A percentile compares a stretch with the other conserved stretches of the same genome.
Conservation (phyloP, 2,329 filamentous ascomycete genomes). For the Penicillium italicum region DNA sequence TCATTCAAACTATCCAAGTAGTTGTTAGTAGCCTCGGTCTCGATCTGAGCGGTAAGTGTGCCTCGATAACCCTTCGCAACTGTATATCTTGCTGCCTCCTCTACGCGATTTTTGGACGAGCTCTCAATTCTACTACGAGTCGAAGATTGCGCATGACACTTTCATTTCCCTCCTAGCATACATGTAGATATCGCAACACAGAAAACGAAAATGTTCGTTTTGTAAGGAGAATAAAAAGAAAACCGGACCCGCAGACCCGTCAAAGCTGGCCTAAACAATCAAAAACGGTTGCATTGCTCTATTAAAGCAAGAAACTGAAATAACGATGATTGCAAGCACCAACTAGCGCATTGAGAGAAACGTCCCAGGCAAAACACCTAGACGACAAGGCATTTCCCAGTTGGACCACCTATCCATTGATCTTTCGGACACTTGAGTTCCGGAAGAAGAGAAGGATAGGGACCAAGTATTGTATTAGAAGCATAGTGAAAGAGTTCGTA, state of each 20-base stretch:
- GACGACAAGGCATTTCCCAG: neutral
- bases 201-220: neutral
- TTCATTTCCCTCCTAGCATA: neutral
- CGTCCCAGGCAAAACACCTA: neutral
- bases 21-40: neutral
- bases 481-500: conserved; percentile 22
- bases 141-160: neutral
- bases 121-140: neutral
- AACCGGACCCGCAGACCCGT: neutral
- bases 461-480: conserved; percentile 22
- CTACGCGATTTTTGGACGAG: neutral
- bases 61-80: neutral
- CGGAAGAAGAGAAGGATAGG: conserved; percentile 6
- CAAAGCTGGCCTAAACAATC: neutral
- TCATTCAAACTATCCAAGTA: neutral
- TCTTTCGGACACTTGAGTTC: conserved; percentile 7
- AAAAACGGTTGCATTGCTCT: neutral
- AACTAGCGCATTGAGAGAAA: neutral
- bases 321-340: neutral
- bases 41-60: neutral
- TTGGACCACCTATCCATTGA: conserved; percentile 3
- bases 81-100: no score
- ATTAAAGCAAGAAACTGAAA: neutral
- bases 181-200: neutral
- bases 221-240: neutral